phyloP scores from a whole-genome alignment of 2,329 filamentous ascomycete species.

The Fusarium vanettenii region DNA sequence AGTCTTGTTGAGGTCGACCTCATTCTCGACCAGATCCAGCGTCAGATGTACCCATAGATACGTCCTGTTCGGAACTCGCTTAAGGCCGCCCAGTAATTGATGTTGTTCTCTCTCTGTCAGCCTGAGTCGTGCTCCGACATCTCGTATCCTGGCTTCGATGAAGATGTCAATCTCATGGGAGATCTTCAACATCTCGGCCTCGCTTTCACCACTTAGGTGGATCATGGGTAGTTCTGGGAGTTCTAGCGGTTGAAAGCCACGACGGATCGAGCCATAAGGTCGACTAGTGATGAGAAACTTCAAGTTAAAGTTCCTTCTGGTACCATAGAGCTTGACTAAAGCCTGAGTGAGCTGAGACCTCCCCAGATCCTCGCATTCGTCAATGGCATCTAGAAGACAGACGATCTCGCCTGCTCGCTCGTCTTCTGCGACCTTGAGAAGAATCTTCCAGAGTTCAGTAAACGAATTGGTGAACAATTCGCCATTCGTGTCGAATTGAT shows the following conservation, averaged over 20 bases:
- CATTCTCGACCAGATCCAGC: slow-evolving; percentile 24
- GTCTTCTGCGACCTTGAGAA: slow-evolving; percentile 31
- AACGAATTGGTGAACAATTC: slow-evolving; percentile 37
- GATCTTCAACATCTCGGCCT: slow-evolving; percentile 32
- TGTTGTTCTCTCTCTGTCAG: slow-evolving; percentile 14
- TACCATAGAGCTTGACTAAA: slow-evolving; percentile 41
- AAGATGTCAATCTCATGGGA: slow-evolving; percentile 34
- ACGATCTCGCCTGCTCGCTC: slow-evolving; percentile 40
- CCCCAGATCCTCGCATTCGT: slow-evolving; percentile 50
- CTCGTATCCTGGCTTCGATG: slow-evolving; percentile 22
- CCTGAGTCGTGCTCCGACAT: not conserved
- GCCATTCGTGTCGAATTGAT: slow-evolving; percentile 32
- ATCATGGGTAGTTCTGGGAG: slow-evolving; percentile 16
- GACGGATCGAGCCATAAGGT: slow-evolving; percentile 41
- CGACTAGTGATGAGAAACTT: slow-evolving; percentile 53
- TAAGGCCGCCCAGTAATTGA: slow-evolving; percentile 20
- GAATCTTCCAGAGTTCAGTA: slow-evolving; percentile 46
- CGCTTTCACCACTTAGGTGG: slow-evolving; percentile 32
- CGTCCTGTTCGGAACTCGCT: slow-evolving; percentile 28
- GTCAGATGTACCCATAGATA: slow-evolving; percentile 45
- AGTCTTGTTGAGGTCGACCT: slow-evolving; percentile 5
- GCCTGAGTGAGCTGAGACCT: slow-evolving; percentile 34
- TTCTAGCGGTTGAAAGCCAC: slow-evolving; percentile 25
- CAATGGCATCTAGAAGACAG: slow-evolving; percentile 55
- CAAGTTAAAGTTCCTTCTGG: slow-evolving; percentile 25